A percentile compares a stretch with the other conserved stretches of the same genome.
phyloP scores from a whole-genome alignment of 345 rosid species.

The Lepidium sativum region DNA sequence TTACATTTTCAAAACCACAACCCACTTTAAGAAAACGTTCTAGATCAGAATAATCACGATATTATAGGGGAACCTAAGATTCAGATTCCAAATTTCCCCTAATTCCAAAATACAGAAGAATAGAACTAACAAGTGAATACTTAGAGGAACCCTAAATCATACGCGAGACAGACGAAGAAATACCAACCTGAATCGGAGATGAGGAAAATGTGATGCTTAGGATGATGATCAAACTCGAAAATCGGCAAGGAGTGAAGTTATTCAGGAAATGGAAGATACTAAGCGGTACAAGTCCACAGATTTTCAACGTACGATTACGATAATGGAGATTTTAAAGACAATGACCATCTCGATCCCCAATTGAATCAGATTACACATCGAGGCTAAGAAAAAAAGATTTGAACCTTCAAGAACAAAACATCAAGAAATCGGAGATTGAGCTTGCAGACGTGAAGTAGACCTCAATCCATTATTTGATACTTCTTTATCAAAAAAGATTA shows the following conservation, averaged over 20 bases:
- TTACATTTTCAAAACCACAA: too few relatives aligned
- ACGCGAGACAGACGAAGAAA: not conserved
- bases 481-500: not conserved
- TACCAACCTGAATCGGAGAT: not conserved
- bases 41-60: not conserved
- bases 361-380: too few relatives aligned
- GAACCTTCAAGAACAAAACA: not conserved
- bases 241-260: not conserved
- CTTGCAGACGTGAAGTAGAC: constrained; percentile 10
- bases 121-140: not conserved
- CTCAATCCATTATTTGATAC: not conserved
- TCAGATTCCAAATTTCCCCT: not conserved
- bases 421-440: constrained; percentile 4
- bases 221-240: not conserved
- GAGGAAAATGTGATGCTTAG: not conserved
- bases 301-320: constrained; percentile 9
- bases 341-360: too few relatives aligned
- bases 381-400: too few relatives aligned
- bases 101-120: not conserved
- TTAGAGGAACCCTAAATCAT: not conserved
- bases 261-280: not conserved
- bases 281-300: not conserved
- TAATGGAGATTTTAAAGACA: too few relatives aligned
- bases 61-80: not conserved
- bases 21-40: too few relatives aligned